phyloP scores from a whole-genome alignment of 176 grass and related monocot species.

The Aegilops longissima region DNA sequence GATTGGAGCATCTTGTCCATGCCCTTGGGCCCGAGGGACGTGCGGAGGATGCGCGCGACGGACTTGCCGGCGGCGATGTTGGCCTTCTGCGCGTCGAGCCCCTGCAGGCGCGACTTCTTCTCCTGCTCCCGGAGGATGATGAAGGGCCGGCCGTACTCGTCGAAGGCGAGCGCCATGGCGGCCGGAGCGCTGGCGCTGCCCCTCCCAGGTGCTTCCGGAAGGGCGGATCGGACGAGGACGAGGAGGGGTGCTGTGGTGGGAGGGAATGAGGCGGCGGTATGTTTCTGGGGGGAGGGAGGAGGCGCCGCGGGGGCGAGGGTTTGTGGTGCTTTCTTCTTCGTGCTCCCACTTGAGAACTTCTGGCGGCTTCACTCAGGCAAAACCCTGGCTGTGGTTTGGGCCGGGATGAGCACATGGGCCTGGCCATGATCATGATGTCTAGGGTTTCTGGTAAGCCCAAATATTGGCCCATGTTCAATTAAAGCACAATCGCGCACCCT shows the following conservation, averaged over 20 bases:
- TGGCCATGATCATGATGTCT: background rate
- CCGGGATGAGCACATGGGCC: background rate
- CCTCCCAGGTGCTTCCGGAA: background rate
- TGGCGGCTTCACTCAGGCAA: background rate
- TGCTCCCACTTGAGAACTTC: background rate
- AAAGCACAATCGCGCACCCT: background rate
- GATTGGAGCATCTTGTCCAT: constrained; percentile 99
- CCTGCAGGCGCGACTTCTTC: constrained; percentile 73
- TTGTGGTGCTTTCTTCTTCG: background rate
- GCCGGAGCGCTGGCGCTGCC: background rate
- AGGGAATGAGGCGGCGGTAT: background rate
- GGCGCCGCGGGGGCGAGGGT: background rate
- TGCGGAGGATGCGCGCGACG: constrained; percentile 84
- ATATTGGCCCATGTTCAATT: background rate
- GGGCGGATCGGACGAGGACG: constrained; percentile 15
- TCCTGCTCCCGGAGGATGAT: constrained; percentile 91
- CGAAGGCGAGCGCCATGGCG: constrained; percentile 94
- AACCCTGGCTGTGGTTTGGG: background rate
- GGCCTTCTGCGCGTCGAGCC: constrained; percentile 95
- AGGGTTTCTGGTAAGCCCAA: background rate
- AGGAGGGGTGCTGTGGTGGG: background rate
- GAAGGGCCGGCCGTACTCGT: constrained; percentile 87
- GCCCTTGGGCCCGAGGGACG: constrained; percentile 90
- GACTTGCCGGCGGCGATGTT: constrained; percentile 86
- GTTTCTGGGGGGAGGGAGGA: background rate